Percentiles rank a stretch among this genome's conserved stretches.
These are phyloP conservation scores for Botrytis porri DNA, from an alignment of 2,329 filamentous ascomycete genomes.

Conservation along the genomic window DNA sequence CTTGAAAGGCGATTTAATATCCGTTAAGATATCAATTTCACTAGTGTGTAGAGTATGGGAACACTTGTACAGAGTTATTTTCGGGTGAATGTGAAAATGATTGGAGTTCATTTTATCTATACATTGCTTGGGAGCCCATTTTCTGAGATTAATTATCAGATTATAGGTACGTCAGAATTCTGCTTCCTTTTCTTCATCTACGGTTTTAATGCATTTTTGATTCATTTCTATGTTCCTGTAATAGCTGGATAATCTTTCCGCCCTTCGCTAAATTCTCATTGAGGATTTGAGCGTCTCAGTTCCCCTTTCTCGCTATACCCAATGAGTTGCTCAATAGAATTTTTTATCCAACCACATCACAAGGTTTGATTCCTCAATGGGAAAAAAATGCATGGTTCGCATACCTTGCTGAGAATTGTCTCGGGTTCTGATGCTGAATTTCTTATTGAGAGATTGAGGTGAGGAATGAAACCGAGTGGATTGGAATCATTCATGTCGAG, in stretches of 20 bases:
- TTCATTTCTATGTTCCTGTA: not conserved
- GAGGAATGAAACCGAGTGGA: not conserved
- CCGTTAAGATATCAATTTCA: not conserved
- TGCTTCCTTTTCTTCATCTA: too few relatives aligned
- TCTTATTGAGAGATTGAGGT: slow-evolving; percentile 13
- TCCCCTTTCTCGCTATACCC: slow-evolving; percentile 22
- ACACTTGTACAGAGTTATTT: not conserved
- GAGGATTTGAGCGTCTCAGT: slow-evolving; percentile 13
- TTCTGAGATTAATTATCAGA: accelerated
- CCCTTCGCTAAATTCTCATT: not conserved
- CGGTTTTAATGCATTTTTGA: not conserved
- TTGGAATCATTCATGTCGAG: not conserved
- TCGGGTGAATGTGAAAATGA: not conserved
- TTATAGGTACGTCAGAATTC: not conserved
- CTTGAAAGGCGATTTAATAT: not conserved
- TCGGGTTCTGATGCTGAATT: not conserved
- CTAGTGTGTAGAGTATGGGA: not conserved
- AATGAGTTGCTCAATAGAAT: slow-evolving; percentile 15
- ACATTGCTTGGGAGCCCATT: not conserved
- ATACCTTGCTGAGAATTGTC: not conserved
- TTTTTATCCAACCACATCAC: not conserved
- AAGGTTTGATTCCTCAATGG: not conserved
- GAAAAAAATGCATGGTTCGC: not conserved
- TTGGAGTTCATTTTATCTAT: not conserved
- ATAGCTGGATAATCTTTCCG: not conserved